These are phyloP conservation scores for Gaeumannomyces sp. DNA, from an alignment of 2,329 filamentous ascomycete genomes.

Conservation along the genomic window DNA sequence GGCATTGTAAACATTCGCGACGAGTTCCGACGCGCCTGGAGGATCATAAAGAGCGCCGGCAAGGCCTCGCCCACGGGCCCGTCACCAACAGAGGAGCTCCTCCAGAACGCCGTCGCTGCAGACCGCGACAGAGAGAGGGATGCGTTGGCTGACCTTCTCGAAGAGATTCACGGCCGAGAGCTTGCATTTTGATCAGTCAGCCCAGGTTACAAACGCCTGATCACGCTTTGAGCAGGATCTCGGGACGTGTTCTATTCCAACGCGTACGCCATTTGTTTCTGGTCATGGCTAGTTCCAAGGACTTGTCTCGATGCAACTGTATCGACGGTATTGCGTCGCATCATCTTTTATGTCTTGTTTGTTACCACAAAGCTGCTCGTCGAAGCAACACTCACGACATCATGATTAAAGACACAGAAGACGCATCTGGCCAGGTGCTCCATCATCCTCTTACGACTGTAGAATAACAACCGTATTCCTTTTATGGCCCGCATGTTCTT, in stretches of 20 bases:
- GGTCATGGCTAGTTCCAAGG: neutral
- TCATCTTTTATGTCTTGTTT: neutral
- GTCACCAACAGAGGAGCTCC: slow-evolving; percentile 38
- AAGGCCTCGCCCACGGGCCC: slow-evolving; percentile 22
- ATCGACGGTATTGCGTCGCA: no score
- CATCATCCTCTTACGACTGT: neutral
- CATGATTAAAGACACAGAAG: neutral
- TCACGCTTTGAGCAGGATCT: neutral
- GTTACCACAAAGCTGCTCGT: neutral
- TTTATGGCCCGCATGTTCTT: neutral
- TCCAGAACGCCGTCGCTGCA: slow-evolving; percentile 41
- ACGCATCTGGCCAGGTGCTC: neutral
- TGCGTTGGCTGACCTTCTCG: slow-evolving; percentile 31
- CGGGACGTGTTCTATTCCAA: neutral
- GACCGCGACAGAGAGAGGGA: slow-evolving; percentile 27
- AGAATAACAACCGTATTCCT: neutral
- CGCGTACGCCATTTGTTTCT: neutral
- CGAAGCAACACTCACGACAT: neutral
- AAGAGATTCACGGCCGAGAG: slow-evolving; percentile 32
- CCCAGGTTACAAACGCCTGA: neutral
- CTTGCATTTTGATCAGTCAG: neutral
- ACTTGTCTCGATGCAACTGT: neutral
- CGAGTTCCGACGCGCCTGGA: slow-evolving; percentile 76
- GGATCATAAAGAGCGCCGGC: slow-evolving; percentile 55
- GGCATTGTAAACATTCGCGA: slow-evolving; percentile 77